Conservation (phyloP, 768 basidiomycete species). For the Coprinopsis strossmayeri region DNA sequence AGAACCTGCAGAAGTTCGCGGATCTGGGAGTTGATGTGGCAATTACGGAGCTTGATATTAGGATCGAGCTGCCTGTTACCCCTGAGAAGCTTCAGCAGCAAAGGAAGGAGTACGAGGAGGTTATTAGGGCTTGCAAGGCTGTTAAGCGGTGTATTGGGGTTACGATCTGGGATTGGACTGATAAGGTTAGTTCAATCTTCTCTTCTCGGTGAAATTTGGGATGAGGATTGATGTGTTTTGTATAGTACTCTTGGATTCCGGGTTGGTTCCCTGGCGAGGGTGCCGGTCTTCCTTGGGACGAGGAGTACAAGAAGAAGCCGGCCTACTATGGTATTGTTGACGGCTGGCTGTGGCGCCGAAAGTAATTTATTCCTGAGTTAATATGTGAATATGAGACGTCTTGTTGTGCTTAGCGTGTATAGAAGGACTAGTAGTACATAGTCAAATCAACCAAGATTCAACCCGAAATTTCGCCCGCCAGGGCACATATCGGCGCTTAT, state of each 20-base stretch:
- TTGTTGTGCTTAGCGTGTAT: no score
- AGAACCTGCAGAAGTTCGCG: conserved; percentile 44
- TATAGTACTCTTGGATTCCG: conserved; percentile 35
- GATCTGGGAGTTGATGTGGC: conserved; percentile 58
- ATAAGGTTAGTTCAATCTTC: conserved; percentile 22
- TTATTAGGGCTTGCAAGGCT: conserved; percentile 45
- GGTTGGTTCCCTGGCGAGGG: conserved; percentile 30
- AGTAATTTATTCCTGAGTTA: no score
- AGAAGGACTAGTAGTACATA: no score
- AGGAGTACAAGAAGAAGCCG: conserved; percentile 23
- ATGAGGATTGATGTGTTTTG: background rate
- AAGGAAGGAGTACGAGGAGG: conserved; percentile 46
- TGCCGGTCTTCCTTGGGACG: conserved; percentile 32
- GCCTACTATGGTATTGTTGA: conserved; percentile 28
- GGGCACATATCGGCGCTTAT: no score
- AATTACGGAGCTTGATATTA: conserved; percentile 58
- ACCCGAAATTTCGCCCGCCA: no score
- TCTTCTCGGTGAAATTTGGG: background rate
- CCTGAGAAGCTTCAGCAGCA: conserved; percentile 43
- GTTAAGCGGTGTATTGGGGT: conserved; percentile 34
- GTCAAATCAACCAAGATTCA: no score
- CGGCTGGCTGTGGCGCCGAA: background rate
- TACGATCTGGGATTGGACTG: conserved; percentile 38
- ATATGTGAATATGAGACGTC: no score
- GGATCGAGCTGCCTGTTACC: conserved; percentile 49